Evolutionary conservation across 805 yeast genomes (phyloP).

Genomic region (Candida tammaniensis): DNA sequence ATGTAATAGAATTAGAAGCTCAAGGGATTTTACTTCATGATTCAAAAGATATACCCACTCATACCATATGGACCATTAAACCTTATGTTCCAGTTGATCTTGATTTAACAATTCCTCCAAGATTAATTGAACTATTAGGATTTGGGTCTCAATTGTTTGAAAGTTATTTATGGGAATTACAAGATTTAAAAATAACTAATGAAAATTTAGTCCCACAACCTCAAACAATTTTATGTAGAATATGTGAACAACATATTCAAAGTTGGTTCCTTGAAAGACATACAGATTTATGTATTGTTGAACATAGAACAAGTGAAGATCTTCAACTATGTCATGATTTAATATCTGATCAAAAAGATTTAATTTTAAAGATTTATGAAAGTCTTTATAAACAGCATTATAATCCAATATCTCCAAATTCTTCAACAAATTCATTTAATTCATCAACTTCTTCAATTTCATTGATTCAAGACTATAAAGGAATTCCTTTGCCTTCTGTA

Average conservation of each 20-base stretch:
- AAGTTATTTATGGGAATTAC: conserved; percentile 62
- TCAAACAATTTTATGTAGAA: conserved; percentile 77
- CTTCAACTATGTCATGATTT: conserved; percentile 74
- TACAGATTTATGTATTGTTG: conserved; percentile 80
- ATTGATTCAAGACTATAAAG: conserved; percentile 52
- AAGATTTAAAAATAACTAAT: conserved; percentile 62
- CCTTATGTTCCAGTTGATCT: conserved; percentile 67
- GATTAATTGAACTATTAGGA: conserved; percentile 73
- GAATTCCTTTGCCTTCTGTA: conserved; percentile 44
- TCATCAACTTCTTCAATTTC: conserved; percentile 15
- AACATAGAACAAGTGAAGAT: conserved; percentile 77
- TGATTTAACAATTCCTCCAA: conserved; percentile 66
- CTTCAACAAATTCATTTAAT: conserved; percentile 6
- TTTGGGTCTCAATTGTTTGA: conserved; percentile 86
- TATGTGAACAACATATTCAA: conserved; percentile 88
- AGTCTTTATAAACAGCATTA: conserved; percentile 25
- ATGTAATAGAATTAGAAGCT: conserved; percentile 76
- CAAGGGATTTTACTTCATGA: conserved; percentile 86
- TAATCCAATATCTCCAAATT: conserved; percentile 1
- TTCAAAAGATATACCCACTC: conserved; percentile 57
- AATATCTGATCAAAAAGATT: conserved; percentile 63
- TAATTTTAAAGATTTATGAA: conserved; percentile 45
- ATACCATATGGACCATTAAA: conserved; percentile 90
- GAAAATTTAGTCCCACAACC: conserved; percentile 74
- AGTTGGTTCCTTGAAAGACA: conserved; percentile 97